These are phyloP conservation scores for Penicillium dipodomyicola DNA, from an alignment of 495 filamentous ascomycete genomes.

Conservation along the genomic window DNA sequence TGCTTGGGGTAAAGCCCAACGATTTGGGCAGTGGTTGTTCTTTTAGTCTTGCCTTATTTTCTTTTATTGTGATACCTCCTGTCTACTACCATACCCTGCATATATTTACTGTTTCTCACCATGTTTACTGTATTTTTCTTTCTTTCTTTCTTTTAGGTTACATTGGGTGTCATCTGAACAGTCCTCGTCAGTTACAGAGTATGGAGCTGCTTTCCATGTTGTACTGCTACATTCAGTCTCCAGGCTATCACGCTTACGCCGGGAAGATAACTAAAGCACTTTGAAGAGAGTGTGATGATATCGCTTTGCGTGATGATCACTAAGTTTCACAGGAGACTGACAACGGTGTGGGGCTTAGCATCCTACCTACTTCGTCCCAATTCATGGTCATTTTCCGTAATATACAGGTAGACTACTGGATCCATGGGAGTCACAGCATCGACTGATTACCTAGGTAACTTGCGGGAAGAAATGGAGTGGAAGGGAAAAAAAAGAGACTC, in stretches of 20 bases:
- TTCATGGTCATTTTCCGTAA: too few relatives aligned
- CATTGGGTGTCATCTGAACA: neutral
- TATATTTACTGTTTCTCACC: neutral
- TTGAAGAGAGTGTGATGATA: neutral
- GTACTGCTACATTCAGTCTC: neutral
- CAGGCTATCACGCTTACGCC: neutral
- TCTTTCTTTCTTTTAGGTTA: neutral
- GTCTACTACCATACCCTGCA: constrained; percentile 4
- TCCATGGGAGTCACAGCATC: too few relatives aligned
- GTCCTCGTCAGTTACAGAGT: neutral
- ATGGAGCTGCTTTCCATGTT: neutral
- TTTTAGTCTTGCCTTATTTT: constrained; percentile 13
- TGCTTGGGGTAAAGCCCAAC: constrained; percentile 22
- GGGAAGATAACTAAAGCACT: neutral
- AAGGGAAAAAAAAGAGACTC: constrained; percentile 13
- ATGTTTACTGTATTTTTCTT: neutral
- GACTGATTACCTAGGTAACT: too few relatives aligned
- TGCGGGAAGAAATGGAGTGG: too few relatives aligned
- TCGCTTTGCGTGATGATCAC: too few relatives aligned
- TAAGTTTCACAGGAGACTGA: too few relatives aligned
- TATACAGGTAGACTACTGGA: too few relatives aligned
- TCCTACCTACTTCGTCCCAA: too few relatives aligned
- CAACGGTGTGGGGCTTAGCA: too few relatives aligned
- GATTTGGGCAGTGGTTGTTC: constrained; percentile 38
- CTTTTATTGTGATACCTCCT: constrained; percentile 8